Evolutionary conservation across 73 alveolate genomes (phyloP), one percentile per base, ranked within the genome.

Genomic region (Paramecium sonneborni): DNA sequence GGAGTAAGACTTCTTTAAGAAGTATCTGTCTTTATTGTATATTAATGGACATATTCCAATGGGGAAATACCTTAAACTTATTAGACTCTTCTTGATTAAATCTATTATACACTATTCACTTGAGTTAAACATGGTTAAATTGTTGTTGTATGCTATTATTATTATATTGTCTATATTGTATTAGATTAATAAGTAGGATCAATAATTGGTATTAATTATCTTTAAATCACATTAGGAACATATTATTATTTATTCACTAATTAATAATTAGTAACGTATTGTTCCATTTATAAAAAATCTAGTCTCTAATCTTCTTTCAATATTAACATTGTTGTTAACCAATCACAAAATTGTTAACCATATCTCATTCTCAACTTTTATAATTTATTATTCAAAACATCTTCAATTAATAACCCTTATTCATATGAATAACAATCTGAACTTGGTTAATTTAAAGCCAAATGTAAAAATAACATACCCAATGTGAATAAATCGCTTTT

Each of bases 401-500:
- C 90, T 46, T 79, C 90, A 41, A 79, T 30, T 20, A 79, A 41
- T 6, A 39, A 24, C 2, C 90, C 90, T 44, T 79, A 24, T 43
- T 79, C 90, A 43, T 79, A 79, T 79, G 76, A 72, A 26, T 88
- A 88, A 14, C 85, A 76, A 72, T 88, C 94, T 18, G 85, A 32
- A 30, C 68, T 43, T 24, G 94, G 74, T 48, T 88, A 39, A 48
- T 69, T 69, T 6, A 88, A 48, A 21, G 94, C 72, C 14, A 88
- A 44, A 48, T 88, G 94, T 3, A 88, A 26, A 32, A 88, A 68
- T 3, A 41, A 14, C 94, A 88, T 88, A 11, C 94, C 94, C 20
- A 88, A 70, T 24, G 91, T 88, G 28, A 88, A 88, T 14, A 88
- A 69, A 88, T 88, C 94, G 26, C 94, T 88, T 37, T 88, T 88